These are phyloP conservation scores for Chalciporus sphaerocephalus DNA, from an alignment of 768 basidiomycete genomes.

Conservation along the genomic window DNA sequence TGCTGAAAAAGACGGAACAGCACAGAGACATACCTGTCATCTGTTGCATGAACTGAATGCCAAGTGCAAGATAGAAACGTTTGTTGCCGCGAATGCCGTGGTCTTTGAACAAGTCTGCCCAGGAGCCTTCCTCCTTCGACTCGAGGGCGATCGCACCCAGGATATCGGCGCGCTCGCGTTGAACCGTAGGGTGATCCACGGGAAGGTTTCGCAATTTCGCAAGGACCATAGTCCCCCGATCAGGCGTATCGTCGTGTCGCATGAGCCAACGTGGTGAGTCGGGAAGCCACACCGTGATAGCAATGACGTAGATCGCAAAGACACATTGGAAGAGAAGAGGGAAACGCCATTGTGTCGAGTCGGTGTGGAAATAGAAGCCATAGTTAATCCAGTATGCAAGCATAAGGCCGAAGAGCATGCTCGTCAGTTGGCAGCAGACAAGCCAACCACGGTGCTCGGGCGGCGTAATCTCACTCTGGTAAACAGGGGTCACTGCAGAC, in stretches of 20 bases:
- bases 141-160: constrained; percentile 7
- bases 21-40: constrained; percentile 4
- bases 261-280: constrained; percentile 7
- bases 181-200: background rate
- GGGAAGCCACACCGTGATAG: constrained; percentile 5
- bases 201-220: constrained; percentile 1
- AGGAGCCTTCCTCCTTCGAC: constrained; percentile 2
- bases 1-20: background rate
- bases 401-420: constrained; percentile 12
- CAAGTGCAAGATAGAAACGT: constrained; percentile 7
- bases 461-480: constrained; percentile 12
- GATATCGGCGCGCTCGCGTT: constrained; percentile 1
- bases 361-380: constrained; percentile 11
- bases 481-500: constrained; percentile 9
- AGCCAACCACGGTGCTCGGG: constrained; percentile 14
- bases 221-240: constrained; percentile 3
- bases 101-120: constrained; percentile 6
- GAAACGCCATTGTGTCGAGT: constrained; percentile 11
- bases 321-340: constrained; percentile 7
- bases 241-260: constrained; percentile 1
- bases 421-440: constrained; percentile 12
- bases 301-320: constrained; percentile 6
- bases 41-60: constrained; percentile 11
- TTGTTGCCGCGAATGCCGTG: constrained; percentile 6
- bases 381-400: constrained; percentile 16